Conservation (phyloP, 2,329 filamentous ascomycete genomes). For the Penicillium sp. region DNA sequence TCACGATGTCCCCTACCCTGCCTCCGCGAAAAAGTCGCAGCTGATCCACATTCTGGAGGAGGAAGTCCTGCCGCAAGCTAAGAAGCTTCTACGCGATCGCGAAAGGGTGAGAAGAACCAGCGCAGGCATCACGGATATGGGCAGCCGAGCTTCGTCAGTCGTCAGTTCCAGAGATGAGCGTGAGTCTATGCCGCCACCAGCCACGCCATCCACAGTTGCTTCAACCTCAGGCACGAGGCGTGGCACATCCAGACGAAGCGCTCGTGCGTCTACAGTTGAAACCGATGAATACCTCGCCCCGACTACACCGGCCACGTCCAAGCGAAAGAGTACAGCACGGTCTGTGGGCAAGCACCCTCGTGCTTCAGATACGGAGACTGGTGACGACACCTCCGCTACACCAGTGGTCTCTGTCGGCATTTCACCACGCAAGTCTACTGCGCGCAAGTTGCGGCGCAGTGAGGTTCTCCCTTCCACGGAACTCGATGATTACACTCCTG, state of each 20-base stretch:
- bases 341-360: slow-evolving; percentile 33
- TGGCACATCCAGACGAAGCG: slow-evolving; percentile 48
- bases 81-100: slow-evolving; percentile 67
- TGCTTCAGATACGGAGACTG: slow-evolving; percentile 30
- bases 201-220: slow-evolving; percentile 46
- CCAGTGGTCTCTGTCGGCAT: slow-evolving; percentile 34
- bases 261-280: slow-evolving; percentile 42
- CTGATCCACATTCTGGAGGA: slow-evolving; percentile 78
- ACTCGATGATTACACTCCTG: slow-evolving; percentile 32
- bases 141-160: slow-evolving; percentile 59
- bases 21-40: slow-evolving; percentile 85
- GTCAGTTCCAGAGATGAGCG: slow-evolving; percentile 57
- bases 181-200: slow-evolving; percentile 45
- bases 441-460: slow-evolving; percentile 50
- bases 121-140: slow-evolving; percentile 70
- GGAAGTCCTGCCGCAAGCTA: slow-evolving; percentile 70
- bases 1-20: slow-evolving; percentile 79
- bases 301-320: slow-evolving; percentile 26
- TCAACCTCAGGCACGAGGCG: slow-evolving; percentile 53
- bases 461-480: slow-evolving; percentile 38
- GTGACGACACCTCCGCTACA: slow-evolving; percentile 30
- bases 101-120: slow-evolving; percentile 79
- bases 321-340: slow-evolving; percentile 31
- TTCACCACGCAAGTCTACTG: slow-evolving; percentile 41
- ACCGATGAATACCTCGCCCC: slow-evolving; percentile 28